Conservation (phyloP, 768 basidiomycete species). For the Xanthoconium purpureum region DNA sequence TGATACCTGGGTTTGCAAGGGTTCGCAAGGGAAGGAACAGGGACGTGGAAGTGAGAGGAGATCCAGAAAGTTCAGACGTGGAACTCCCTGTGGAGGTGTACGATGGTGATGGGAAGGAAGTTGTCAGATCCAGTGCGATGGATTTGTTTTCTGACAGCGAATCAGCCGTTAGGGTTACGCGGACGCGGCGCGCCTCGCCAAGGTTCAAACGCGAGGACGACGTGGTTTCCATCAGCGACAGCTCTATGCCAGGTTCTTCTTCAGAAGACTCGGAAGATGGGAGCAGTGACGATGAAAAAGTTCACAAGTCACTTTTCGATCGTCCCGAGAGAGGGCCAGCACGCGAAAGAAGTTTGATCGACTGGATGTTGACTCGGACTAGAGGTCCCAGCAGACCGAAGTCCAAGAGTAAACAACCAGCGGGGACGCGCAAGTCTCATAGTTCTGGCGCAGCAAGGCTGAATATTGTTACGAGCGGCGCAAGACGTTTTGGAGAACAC, state of each 20-base stretch:
- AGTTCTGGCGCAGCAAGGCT: constrained; percentile 17
- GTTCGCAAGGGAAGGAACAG: constrained; percentile 36
- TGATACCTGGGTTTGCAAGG: constrained; percentile 53
- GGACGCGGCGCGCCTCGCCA: constrained; percentile 13
- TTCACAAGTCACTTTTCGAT: constrained; percentile 35
- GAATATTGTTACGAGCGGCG: constrained; percentile 40
- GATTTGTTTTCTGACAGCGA: constrained; percentile 12
- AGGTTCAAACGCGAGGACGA: constrained; percentile 3
- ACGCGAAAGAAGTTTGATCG: constrained; percentile 52
- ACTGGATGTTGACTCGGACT: constrained; percentile 62
- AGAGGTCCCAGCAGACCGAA: constrained; percentile 16
- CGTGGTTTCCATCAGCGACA: constrained; percentile 25
- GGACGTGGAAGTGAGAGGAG: constrained; percentile 51
- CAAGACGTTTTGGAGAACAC: constrained; percentile 29
- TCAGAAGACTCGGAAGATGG: constrained; percentile 14
- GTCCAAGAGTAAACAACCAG: constrained; percentile 13
- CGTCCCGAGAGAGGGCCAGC: constrained; percentile 21
- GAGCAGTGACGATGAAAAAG: constrained; percentile 29
- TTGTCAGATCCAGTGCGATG: neutral
- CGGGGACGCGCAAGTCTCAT: constrained; percentile 10
- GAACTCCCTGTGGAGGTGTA: constrained; percentile 8
- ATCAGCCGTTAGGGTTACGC: constrained; percentile 22
- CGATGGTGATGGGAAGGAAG: neutral
- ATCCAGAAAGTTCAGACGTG: constrained; percentile 57
- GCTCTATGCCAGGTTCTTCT: constrained; percentile 5